Conservation (phyloP, 1,284 basidiomycete species). For the Ceratobasidium sp. region DNA sequence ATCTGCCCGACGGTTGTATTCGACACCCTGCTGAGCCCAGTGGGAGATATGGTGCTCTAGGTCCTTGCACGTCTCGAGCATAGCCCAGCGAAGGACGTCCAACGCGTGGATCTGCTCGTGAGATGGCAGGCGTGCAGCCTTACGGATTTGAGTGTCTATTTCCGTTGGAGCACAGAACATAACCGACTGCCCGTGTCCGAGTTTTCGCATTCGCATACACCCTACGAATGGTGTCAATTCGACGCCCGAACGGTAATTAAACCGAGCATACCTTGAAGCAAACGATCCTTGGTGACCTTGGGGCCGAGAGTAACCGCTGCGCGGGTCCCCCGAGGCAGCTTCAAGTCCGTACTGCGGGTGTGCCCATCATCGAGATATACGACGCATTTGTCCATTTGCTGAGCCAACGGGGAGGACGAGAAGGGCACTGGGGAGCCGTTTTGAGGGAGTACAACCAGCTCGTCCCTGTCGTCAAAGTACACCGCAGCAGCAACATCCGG, state of each 20-base stretch:
- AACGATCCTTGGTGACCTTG: slow-evolving; percentile 65
- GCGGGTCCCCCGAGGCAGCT: slow-evolving; percentile 59
- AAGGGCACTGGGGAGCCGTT: slow-evolving; percentile 59
- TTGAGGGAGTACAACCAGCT: slow-evolving; percentile 58
- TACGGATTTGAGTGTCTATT: slow-evolving; percentile 59
- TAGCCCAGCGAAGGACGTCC: slow-evolving; percentile 44
- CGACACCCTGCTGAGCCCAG: slow-evolving; percentile 60
- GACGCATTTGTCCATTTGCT: slow-evolving; percentile 60
- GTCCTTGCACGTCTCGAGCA: slow-evolving; percentile 42
- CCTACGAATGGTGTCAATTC: slow-evolving; percentile 51
- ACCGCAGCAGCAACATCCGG: slow-evolving; percentile 58
- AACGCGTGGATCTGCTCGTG: background rate
- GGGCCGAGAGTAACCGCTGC: slow-evolving; percentile 67
- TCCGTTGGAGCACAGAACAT: slow-evolving; percentile 65
- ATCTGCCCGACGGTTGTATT: slow-evolving; percentile 55
- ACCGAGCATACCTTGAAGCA: slow-evolving; percentile 61
- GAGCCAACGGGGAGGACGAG: slow-evolving; percentile 59
- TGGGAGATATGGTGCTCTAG: slow-evolving; percentile 29
- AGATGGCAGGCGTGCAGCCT: background rate
- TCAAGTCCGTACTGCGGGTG: slow-evolving; percentile 67
- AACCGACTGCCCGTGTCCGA: slow-evolving; percentile 63
- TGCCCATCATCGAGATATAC: slow-evolving; percentile 69
- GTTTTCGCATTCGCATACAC: slow-evolving; percentile 64
- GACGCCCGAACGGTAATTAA: too few species aligned
- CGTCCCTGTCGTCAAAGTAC: slow-evolving; percentile 62